These are phyloP conservation scores for Aspergillus sp. DNA, from an alignment of 2,329 filamentous ascomycete genomes.

Conservation along the genomic window DNA sequence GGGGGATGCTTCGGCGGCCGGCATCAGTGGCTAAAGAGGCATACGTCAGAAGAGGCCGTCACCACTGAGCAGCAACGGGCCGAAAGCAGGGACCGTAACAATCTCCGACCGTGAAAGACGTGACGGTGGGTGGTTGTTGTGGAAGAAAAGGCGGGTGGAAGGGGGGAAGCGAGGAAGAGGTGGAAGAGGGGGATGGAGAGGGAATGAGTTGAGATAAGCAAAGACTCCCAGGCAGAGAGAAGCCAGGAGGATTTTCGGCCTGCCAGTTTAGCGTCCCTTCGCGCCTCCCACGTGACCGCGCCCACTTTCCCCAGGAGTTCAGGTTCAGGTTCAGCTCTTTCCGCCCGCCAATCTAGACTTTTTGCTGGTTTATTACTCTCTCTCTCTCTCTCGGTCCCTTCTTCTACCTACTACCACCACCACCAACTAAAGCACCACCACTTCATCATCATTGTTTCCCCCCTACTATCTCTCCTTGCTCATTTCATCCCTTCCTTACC, in stretches of 20 bases:
- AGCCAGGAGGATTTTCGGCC: constrained; percentile 48
- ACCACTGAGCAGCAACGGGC: constrained; percentile 40
- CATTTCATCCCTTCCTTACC: not conserved
- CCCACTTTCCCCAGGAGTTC: constrained; percentile 34
- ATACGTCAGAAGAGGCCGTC: constrained; percentile 34
- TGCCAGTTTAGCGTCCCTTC: constrained; percentile 36
- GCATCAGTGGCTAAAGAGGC: constrained; percentile 72
- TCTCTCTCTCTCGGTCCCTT: not conserved
- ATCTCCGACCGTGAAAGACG: constrained; percentile 25
- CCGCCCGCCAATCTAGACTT: constrained; percentile 24
- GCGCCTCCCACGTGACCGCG: constrained; percentile 41
- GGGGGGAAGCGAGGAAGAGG: constrained; percentile 6
- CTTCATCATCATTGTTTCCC: constrained; percentile 7
- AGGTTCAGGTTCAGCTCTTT: constrained; percentile 13
- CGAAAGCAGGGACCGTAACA: constrained; percentile 31
- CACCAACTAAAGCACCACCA: constrained; percentile 1
- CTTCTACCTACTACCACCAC: constrained; percentile 7
- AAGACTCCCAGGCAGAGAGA: constrained; percentile 23
- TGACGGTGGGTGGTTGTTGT: constrained; percentile 8
- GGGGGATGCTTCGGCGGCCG: constrained; percentile 74
- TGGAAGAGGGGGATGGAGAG: constrained; percentile 27
- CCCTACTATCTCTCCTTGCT: not conserved
- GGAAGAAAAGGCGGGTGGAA: not conserved
- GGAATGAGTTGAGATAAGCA: constrained; percentile 34
- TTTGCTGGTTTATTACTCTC: constrained; percentile 1